Evolutionary conservation across 768 basidiomycete genomes (phyloP).

Genomic region (Ramaria rubella): DNA sequence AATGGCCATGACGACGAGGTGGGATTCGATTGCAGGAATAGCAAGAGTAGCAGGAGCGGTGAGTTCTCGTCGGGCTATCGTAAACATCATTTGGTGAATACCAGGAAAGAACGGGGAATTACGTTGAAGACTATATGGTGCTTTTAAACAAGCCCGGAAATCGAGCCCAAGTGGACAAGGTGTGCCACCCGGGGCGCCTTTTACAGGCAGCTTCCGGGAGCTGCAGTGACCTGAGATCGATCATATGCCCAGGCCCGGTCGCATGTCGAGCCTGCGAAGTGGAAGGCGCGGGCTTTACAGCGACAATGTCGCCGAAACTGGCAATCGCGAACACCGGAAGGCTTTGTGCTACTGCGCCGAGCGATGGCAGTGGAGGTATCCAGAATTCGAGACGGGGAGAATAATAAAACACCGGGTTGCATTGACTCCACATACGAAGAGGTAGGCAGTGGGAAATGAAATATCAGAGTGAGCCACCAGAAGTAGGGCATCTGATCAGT

Average conservation of each 20-base stretch:
- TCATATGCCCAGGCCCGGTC: no score
- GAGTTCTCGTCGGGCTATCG: background rate
- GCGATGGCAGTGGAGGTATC: no score
- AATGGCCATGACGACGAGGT: constrained; percentile 10
- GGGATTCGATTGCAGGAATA: background rate
- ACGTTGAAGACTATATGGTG: background rate
- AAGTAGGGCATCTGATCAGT: background rate
- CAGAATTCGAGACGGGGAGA: no score
- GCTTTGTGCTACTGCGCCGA: no score
- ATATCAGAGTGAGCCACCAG: background rate
- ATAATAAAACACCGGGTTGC: background rate
- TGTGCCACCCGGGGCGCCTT: background rate
- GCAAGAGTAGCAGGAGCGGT: background rate
- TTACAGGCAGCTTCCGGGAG: background rate
- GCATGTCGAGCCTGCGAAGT: background rate
- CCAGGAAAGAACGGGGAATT: background rate
- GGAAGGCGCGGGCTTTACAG: background rate
- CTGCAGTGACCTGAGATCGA: background rate
- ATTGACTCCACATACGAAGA: background rate
- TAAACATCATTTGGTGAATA: background rate
- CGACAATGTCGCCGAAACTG: no score
- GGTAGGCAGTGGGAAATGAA: background rate
- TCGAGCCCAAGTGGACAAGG: background rate
- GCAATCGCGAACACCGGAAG: no score
- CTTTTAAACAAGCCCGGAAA: background rate